These are phyloP conservation scores for Parascedosporium putredinis DNA, from an alignment of 2,329 filamentous ascomycete species.

Conservation along the genomic window DNA sequence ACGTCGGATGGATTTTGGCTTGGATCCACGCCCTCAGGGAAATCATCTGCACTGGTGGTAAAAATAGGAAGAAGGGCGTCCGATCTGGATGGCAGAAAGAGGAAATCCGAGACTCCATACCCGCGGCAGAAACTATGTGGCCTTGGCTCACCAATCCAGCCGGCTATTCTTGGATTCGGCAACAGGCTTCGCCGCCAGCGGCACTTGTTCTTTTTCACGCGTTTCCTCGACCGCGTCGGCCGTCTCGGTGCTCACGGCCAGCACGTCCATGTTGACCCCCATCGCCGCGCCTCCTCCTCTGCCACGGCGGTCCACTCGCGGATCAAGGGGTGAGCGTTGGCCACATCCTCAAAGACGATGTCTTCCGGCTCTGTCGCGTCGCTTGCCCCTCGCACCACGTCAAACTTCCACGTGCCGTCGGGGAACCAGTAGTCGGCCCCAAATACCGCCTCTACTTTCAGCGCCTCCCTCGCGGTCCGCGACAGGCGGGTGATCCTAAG, in stretches of 20 bases:
- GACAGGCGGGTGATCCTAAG: neutral
- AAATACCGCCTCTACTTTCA: conserved; percentile 55
- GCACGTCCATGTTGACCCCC: conserved; percentile 19
- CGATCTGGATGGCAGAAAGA: neutral
- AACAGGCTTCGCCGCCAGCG: neutral
- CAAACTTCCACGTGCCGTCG: conserved; percentile 63
- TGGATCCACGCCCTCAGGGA: too few species aligned
- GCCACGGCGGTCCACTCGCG: conserved; percentile 42
- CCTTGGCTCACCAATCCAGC: conserved; percentile 15
- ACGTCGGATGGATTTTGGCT: neutral
- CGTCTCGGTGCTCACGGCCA: conserved; percentile 13
- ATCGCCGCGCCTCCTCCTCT: conserved; percentile 3
- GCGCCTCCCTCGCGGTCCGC: conserved; percentile 42
- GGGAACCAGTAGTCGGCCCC: conserved; percentile 53
- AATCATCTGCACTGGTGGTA: too few species aligned
- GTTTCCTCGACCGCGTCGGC: conserved; percentile 30
- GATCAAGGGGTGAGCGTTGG: conserved; percentile 56
- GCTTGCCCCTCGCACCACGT: conserved; percentile 29
- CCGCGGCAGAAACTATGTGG: neutral
- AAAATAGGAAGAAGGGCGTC: neutral
- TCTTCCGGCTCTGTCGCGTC: conserved; percentile 26
- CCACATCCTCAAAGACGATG: conserved; percentile 51
- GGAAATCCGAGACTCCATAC: neutral
- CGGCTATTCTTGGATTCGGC: conserved; percentile 11
- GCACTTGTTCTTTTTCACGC: conserved; percentile 16